phyloP scores from a whole-genome alignment of 1,284 basidiomycete species.

The Cutaneotrichosporon sp. region DNA sequence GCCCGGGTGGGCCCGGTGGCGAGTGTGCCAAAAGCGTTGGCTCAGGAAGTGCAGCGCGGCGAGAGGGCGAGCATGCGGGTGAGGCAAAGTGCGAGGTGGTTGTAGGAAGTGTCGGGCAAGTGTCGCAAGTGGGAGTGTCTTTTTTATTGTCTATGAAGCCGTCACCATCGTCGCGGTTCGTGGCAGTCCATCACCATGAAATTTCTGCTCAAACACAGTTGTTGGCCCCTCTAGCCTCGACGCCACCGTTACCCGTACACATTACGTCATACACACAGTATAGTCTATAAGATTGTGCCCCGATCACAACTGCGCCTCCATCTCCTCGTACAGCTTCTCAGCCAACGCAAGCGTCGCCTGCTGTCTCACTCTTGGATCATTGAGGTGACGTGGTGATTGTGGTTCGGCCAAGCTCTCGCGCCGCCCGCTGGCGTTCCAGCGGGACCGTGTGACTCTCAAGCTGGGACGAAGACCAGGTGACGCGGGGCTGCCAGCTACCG shows the following conservation, averaged over 20 bases:
- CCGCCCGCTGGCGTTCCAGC: neutral
- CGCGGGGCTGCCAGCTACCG: neutral
- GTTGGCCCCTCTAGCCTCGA: no score
- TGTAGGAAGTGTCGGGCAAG: no score
- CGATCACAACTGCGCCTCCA: slow-evolving; percentile 23
- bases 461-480: neutral
- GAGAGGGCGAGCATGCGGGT: no score
- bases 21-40: no score
- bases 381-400: neutral
- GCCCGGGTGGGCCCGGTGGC: no score
- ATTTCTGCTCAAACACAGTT: no score
- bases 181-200: no score
- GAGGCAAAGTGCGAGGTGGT: no score
- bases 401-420: neutral
- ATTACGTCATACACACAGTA: slow-evolving; percentile 7
- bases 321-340: slow-evolving; percentile 27
- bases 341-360: slow-evolving; percentile 23
- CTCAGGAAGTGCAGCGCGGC: no score
- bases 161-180: no score
- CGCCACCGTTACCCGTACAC: neutral
- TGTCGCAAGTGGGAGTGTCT: no score
- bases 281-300: neutral
- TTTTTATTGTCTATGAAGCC: no score
- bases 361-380: slow-evolving; percentile 15
- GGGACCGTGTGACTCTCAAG: neutral